Percentiles rank a stretch among this genome's conserved stretches.
These are phyloP conservation scores for Alternaria dauci DNA, from an alignment of 2,329 filamentous ascomycete genomes.

Conservation along the genomic window DNA sequence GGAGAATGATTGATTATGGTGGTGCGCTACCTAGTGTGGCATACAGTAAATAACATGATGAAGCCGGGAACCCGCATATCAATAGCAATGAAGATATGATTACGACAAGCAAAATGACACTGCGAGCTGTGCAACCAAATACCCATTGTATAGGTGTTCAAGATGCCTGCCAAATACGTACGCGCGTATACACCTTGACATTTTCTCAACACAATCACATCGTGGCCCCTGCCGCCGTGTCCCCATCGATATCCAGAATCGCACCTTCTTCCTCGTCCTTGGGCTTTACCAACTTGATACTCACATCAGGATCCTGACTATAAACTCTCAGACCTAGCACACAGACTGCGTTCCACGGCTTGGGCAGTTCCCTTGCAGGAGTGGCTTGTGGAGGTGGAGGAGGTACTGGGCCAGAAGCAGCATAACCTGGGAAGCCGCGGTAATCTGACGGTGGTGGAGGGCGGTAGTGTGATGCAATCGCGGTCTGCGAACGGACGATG, in stretches of 20 bases:
- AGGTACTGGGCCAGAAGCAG: background rate
- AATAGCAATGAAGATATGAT: background rate
- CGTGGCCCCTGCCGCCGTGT: slow-evolving; percentile 44
- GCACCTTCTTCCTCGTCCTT: slow-evolving; percentile 42
- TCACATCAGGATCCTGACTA: slow-evolving; percentile 40
- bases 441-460: background rate
- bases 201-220: slow-evolving; percentile 30
- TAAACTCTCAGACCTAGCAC: slow-evolving; percentile 66
- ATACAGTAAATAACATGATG: background rate
- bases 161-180: background rate
- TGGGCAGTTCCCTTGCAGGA: slow-evolving; percentile 27
- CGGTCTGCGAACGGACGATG: background rate
- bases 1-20: background rate
- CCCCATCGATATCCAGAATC: slow-evolving; percentile 42
- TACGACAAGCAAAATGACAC: background rate
- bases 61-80: background rate
- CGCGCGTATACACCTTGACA: background rate
- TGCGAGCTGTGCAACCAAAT: background rate
- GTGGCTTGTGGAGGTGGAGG: background rate
- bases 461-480: background rate
- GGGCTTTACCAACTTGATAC: slow-evolving; percentile 44
- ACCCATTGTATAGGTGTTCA: background rate
- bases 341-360: slow-evolving; percentile 68
- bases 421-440: background rate
- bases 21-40: background rate